Evolutionary conservation across 2,329 filamentous ascomycete genomes (phyloP).

Genomic region (Xenoacremonium recifei): DNA sequence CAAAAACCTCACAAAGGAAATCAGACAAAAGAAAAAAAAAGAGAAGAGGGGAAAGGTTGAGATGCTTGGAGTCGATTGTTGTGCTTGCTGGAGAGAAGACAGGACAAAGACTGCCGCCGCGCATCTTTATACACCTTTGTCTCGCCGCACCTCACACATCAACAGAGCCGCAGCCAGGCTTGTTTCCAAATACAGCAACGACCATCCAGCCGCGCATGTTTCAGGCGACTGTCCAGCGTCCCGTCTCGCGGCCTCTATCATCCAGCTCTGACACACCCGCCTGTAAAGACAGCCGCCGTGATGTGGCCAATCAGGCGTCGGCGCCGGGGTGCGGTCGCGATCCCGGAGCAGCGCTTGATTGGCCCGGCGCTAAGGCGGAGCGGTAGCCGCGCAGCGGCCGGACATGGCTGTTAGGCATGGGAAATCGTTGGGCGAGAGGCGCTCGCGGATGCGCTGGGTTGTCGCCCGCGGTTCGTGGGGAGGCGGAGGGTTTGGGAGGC

Average conservation of each 20-base stretch:
- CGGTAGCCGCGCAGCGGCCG: conserved; percentile 13
- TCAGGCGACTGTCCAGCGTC: conserved; percentile 3
- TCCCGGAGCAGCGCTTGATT: conserved; percentile 5
- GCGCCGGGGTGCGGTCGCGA: conserved; percentile 2
- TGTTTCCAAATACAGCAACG: conserved; percentile 26
- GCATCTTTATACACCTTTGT: conserved; percentile 22
- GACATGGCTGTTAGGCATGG: conserved; percentile 10
- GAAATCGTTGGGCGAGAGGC: conserved; percentile 1
- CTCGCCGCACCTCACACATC: conserved; percentile 3
- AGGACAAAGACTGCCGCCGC: conserved; percentile 7
- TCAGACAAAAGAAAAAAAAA: conserved; percentile 21
- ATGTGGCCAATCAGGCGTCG: conserved; percentile 20
- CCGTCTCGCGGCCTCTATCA: not conserved
- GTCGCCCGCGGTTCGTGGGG: conserved; percentile 12
- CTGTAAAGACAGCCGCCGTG: conserved; percentile 21
- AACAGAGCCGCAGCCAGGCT: conserved; percentile 1
- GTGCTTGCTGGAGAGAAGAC: conserved; percentile 21
- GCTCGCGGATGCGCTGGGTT: conserved; percentile 17
- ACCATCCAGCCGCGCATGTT: conserved; percentile 18
- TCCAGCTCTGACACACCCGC: conserved; percentile 13
- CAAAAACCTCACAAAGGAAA: conserved; percentile 21
- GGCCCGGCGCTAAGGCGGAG: conserved; percentile 4
- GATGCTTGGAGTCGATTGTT: conserved; percentile 14
- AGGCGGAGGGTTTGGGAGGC: conserved; percentile 20
- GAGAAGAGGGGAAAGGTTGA: conserved; percentile 19